These are phyloP conservation scores for Ganoderma sp. DNA, from an alignment of 1,284 basidiomycete species.

Conservation along the genomic window DNA sequence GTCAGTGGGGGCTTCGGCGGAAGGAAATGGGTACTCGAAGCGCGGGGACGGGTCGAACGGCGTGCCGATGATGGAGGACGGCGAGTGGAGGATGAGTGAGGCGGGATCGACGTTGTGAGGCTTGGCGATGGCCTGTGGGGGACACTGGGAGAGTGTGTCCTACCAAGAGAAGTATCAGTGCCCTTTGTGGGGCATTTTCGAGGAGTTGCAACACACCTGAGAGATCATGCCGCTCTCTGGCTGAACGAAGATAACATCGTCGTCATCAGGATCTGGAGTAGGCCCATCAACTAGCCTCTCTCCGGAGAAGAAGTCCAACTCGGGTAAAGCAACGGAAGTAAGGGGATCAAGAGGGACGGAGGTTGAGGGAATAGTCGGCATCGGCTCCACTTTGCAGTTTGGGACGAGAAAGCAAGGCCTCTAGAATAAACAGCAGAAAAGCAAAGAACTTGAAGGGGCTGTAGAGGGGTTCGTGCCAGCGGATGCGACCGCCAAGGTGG, in stretches of 20 bases:
- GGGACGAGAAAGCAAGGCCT: background rate
- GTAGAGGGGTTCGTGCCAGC: constrained; percentile 10
- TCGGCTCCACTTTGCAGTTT: constrained; percentile 4
- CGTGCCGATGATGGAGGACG: constrained; percentile 43
- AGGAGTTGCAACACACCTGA: constrained; percentile 22
- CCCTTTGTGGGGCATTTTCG: background rate
- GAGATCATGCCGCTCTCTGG: constrained; percentile 33
- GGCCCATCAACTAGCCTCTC: constrained; percentile 23
- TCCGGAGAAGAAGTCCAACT: constrained; percentile 14
- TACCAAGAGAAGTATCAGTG: background rate
- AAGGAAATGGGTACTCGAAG: constrained; percentile 45
- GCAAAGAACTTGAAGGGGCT: background rate
- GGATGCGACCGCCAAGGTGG: background rate
- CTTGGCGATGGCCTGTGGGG: constrained; percentile 28
- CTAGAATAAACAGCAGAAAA: background rate
- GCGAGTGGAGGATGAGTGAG: constrained; percentile 41
- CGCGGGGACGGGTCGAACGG: constrained; percentile 43
- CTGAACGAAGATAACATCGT: constrained; percentile 36
- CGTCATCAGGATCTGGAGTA: constrained; percentile 39
- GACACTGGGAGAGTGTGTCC: constrained; percentile 11
- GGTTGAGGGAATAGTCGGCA: constrained; percentile 30
- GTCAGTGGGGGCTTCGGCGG: constrained; percentile 16
- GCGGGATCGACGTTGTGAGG: constrained; percentile 34
- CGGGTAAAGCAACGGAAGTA: constrained; percentile 12
- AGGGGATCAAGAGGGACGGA: constrained; percentile 20